Conservation (phyloP, 2,329 filamentous ascomycete species). For the Sporothrix phasma region DNA sequence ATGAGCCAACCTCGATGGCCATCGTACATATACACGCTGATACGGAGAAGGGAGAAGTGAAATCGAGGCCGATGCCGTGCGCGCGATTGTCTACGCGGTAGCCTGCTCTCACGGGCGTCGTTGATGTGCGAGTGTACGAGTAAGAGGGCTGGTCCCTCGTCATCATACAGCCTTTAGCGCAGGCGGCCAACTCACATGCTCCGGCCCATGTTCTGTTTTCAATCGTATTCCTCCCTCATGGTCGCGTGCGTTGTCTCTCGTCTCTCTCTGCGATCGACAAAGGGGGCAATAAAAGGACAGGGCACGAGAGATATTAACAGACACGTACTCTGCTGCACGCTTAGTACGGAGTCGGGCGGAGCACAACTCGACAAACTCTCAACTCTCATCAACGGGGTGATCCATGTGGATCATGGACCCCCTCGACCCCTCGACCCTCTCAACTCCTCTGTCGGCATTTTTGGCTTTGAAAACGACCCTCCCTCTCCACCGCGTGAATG, state of each 20-base stretch:
- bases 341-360: neutral
- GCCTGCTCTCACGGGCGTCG: neutral
- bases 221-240: neutral
- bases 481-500: neutral
- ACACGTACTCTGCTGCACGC: too few relatives aligned
- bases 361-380: neutral
- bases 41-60: too few relatives aligned
- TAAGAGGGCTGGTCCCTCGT: neutral
- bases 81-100: neutral
- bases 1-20: slow-evolving; percentile 2
- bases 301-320: too few relatives aligned
- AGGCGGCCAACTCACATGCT: too few relatives aligned
- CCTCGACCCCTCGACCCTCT: too few relatives aligned
- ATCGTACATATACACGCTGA: neutral
- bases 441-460: neutral
- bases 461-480: neutral
- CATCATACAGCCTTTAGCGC: too few relatives aligned
- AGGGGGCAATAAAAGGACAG: neutral
- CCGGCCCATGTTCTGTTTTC: neutral
- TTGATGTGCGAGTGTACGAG: neutral
- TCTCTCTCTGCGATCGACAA: neutral
- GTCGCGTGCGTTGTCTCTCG: neutral
- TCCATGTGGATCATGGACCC: neutral
- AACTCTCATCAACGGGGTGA: neutral
- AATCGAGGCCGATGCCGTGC: neutral